A percentile compares a stretch with the other conserved stretches of the same genome.
Evolutionary conservation across 805 yeast genomes (phyloP).

Genomic region (Kluyveromyces lactis): DNA sequence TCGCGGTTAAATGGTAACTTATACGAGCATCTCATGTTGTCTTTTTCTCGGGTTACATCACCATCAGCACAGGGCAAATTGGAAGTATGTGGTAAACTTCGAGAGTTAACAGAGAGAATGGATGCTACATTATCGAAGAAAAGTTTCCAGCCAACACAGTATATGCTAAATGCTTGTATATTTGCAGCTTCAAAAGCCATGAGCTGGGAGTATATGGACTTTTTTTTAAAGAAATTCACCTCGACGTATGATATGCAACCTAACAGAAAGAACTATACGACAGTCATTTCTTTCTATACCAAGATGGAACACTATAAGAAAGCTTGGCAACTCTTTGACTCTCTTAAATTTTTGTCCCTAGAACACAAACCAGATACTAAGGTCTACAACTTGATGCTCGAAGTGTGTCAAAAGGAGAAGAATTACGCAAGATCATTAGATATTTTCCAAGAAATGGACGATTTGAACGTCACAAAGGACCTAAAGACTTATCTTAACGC

Average conservation of each 20-base stretch:
- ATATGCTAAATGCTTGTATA: constrained; percentile 20
- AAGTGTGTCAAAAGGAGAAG: constrained; percentile 51
- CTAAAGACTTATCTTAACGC: constrained; percentile 15
- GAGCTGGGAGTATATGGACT: constrained; percentile 17
- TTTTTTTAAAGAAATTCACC: constrained; percentile 19
- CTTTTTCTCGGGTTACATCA: neutral
- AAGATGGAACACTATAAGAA: constrained; percentile 25
- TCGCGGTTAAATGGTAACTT: constrained; percentile 10
- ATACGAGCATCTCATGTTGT: constrained; percentile 13
- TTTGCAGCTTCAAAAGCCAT: constrained; percentile 16
- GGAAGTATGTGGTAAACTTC: neutral
- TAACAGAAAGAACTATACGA: constrained; percentile 23
- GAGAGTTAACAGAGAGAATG: neutral
- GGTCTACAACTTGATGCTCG: constrained; percentile 66
- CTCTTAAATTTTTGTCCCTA: constrained; percentile 71
- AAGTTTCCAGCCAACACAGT: constrained; percentile 11
- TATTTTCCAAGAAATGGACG: constrained; percentile 61
- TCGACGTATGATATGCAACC: constrained; percentile 19
- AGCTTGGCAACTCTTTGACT: constrained; percentile 69
- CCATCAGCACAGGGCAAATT: neutral
- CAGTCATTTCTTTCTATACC: constrained; percentile 22
- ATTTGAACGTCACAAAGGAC: constrained; percentile 15
- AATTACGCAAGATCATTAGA: constrained; percentile 71
- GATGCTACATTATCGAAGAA: neutral
- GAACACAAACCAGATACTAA: constrained; percentile 57